phyloP scores from a whole-genome alignment of 495 filamentous ascomycete genomes.

The Penicillium ochrochloron region DNA sequence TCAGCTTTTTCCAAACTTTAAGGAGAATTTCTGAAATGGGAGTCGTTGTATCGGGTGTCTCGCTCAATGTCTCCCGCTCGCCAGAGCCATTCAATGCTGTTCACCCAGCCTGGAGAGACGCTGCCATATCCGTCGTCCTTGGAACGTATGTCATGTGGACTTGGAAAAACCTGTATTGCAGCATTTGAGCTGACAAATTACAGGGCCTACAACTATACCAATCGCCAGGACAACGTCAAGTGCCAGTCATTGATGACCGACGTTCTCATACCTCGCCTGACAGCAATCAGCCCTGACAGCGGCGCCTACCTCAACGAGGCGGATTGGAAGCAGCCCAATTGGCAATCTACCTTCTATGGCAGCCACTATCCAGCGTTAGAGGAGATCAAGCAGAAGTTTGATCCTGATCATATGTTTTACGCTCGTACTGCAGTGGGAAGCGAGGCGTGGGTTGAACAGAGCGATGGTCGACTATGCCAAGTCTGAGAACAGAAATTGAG shows the following conservation, averaged over 20 bases:
- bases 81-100: slow-evolving; percentile 53
- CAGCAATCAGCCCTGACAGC: slow-evolving; percentile 5
- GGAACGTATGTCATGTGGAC: slow-evolving; percentile 12
- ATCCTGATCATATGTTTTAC: slow-evolving; percentile 57
- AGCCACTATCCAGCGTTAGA: slow-evolving; percentile 41
- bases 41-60: slow-evolving; percentile 41
- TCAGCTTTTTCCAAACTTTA: neutral
- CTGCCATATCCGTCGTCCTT: slow-evolving; percentile 9
- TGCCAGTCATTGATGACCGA: slow-evolving; percentile 21
- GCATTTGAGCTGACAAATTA: neutral
- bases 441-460: slow-evolving; percentile 44
- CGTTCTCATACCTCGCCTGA: slow-evolving; percentile 16
- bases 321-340: slow-evolving; percentile 24
- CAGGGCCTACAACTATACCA: slow-evolving; percentile 17
- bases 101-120: slow-evolving; percentile 39
- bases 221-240: neutral
- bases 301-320: slow-evolving; percentile 27
- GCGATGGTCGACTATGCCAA: slow-evolving; percentile 34
- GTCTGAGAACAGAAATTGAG: slow-evolving; percentile 14
- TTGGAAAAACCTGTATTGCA: neutral
- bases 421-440: slow-evolving; percentile 53
- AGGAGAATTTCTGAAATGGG: slow-evolving; percentile 32
- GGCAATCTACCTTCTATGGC: slow-evolving; percentile 23
- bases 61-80: slow-evolving; percentile 35
- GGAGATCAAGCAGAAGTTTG: slow-evolving; percentile 54